A percentile compares a stretch with the other conserved stretches of the same genome.
Conservation (phyloP, 2,329 filamentous ascomycete species). For the Colletotrichum tanaceti region DNA sequence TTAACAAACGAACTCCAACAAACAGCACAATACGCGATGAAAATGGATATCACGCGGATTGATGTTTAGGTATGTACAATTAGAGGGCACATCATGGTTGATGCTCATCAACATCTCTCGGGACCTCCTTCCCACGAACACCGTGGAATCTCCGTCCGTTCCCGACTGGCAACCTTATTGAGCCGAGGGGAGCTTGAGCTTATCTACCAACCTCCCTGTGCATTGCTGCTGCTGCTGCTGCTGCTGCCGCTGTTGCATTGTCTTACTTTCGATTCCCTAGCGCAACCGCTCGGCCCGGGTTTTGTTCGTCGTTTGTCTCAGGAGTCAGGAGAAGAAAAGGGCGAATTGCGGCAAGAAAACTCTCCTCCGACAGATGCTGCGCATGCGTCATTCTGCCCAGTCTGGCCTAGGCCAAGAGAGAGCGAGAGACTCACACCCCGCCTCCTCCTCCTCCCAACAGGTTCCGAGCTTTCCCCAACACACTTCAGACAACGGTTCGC, state of each 20-base stretch:
- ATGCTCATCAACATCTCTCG: background rate
- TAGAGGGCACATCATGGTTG: no score
- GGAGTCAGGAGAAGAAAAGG: no score
- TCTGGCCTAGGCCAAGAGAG: constrained; percentile 13
- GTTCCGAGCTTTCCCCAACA: constrained; percentile 33
- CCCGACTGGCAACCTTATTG: constrained; percentile 4
- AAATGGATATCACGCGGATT: background rate
- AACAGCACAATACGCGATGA: no score
- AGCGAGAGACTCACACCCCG: background rate
- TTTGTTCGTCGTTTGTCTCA: constrained; percentile 38
- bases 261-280: constrained; percentile 13
- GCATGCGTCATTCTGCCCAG: constrained; percentile 26
- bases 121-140: background rate
- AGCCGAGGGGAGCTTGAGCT: background rate
- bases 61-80: background rate
- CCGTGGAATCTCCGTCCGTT: constrained; percentile 8
- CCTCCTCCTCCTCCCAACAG: constrained; percentile 31
- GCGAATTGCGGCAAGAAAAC: background rate
- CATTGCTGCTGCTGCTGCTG: background rate
- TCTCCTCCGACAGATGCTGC: background rate
- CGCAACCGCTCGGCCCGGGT: constrained; percentile 28
- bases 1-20: no score
- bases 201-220: background rate
- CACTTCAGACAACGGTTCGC: constrained; percentile 18
- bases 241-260: background rate